Conservation (phyloP, 2,329 filamentous ascomycete species). For the Nannizziopsis barbatae region DNA sequence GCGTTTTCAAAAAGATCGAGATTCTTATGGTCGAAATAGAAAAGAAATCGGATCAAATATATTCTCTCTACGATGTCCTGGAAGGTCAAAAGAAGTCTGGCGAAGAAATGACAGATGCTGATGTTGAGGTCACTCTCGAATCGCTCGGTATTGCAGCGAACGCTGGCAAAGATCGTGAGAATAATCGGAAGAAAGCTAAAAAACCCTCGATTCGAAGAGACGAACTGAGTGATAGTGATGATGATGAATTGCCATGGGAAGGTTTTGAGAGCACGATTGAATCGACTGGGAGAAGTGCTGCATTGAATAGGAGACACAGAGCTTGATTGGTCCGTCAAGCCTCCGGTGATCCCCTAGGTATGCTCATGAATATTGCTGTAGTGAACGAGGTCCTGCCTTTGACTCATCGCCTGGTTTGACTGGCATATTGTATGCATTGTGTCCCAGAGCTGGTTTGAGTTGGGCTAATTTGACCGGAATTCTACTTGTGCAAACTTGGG, state of each 20-base stretch:
- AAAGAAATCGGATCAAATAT: constrained; percentile 66
- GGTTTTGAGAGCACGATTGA: constrained; percentile 32
- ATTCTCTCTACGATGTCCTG: constrained; percentile 70
- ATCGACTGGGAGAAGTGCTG: neutral
- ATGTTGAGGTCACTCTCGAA: constrained; percentile 53
- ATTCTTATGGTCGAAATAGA: constrained; percentile 54
- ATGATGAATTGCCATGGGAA: constrained; percentile 35
- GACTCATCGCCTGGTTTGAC: constrained; percentile 10
- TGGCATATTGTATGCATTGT: constrained; percentile 8
- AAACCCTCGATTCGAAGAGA: constrained; percentile 16
- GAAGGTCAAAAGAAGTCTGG: constrained; percentile 63
- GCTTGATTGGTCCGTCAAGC: neutral
- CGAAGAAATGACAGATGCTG: constrained; percentile 51
- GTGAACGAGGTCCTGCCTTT: neutral
- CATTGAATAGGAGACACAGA: neutral
- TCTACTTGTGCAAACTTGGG: neutral
- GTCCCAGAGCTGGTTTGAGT: constrained; percentile 8
- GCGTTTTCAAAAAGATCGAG: constrained; percentile 51
- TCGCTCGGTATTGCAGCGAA: constrained; percentile 31
- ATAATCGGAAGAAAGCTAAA: constrained; percentile 12
- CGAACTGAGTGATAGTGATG: constrained; percentile 15
- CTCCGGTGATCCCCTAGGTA: too few species aligned
- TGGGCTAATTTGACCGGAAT: neutral
- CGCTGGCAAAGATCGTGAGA: neutral
- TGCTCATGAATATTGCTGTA: neutral